Evolutionary conservation across 352 stramenopile genomes (phyloP).

Genomic region (Elongisporangium senticosum): DNA sequence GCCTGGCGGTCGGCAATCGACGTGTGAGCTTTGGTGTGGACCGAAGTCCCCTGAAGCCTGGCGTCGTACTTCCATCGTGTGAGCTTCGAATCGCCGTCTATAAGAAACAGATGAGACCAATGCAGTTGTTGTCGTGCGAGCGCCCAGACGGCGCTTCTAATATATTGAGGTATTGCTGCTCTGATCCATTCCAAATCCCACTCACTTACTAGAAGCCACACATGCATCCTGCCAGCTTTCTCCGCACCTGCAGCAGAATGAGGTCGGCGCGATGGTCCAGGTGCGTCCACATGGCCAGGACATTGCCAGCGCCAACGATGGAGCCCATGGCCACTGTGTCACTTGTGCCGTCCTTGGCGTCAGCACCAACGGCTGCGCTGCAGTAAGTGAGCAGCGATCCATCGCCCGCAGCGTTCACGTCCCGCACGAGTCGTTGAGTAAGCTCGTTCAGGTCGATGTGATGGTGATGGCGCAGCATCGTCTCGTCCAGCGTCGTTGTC

Average conservation of each 20-base stretch:
- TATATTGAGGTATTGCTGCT: background rate
- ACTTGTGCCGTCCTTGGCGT: slow-evolving; percentile 6
- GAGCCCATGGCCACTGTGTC: slow-evolving; percentile 30
- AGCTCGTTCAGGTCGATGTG: slow-evolving; percentile 72
- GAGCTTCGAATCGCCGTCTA: slow-evolving; percentile 1
- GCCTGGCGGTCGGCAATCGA: background rate
- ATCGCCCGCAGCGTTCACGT: slow-evolving; percentile 50
- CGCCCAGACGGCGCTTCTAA: too few relatives aligned
- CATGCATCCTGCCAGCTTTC: slow-evolving; percentile 50
- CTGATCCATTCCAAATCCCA: slow-evolving; percentile 1
- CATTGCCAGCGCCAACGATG: slow-evolving; percentile 25
- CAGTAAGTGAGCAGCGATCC: slow-evolving; percentile 37
- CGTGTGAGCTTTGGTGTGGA: background rate
- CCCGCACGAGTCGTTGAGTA: slow-evolving; percentile 42
- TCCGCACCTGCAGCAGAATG: slow-evolving; percentile 48
- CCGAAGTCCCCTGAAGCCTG: too few relatives aligned
- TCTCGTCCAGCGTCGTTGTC: slow-evolving; percentile 38
- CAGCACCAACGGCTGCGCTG: background rate
- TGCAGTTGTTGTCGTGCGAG: background rate
- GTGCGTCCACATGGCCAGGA: slow-evolving; percentile 53
- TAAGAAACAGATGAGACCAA: slow-evolving; percentile 3
- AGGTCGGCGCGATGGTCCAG: slow-evolving; percentile 31
- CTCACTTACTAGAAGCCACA: slow-evolving; percentile 51
- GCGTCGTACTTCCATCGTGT: background rate
- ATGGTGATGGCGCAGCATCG: slow-evolving; percentile 68